phyloP scores from a whole-genome alignment of 1,284 basidiomycete species.

The Cutaneotrichosporon sp. region DNA sequence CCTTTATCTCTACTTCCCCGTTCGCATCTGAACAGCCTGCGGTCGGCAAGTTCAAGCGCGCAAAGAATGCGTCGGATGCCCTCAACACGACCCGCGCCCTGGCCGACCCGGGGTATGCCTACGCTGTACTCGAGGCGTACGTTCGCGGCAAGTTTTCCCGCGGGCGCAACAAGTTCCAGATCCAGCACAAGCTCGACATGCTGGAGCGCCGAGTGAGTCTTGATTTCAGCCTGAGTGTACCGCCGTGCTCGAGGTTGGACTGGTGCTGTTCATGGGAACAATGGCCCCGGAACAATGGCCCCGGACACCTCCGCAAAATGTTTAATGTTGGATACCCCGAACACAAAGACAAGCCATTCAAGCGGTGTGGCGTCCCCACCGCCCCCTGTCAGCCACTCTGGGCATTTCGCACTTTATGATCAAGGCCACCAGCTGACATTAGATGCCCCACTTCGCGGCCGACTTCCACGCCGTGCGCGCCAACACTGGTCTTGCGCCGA shows the following conservation, averaged over 20 bases:
- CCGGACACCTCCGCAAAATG: background rate
- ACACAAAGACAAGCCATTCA: background rate
- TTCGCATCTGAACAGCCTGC: background rate
- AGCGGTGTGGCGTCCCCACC: background rate
- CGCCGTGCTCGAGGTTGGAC: too few relatives aligned
- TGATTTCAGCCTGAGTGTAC: too few relatives aligned
- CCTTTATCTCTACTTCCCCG: background rate
- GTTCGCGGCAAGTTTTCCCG: constrained; percentile 9
- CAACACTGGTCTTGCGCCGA: constrained; percentile 17
- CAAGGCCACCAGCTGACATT: background rate
- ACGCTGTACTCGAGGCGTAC: constrained; percentile 21
- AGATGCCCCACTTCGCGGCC: constrained; percentile 24
- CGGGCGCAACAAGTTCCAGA: constrained; percentile 21
- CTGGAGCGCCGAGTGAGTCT: constrained; percentile 38
- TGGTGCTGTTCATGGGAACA: background rate
- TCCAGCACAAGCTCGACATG: constrained; percentile 36
- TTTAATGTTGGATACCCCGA: background rate
- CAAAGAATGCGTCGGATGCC: background rate
- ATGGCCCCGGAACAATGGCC: too few relatives aligned
- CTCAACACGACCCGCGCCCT: constrained; percentile 23
- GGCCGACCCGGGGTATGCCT: constrained; percentile 22
- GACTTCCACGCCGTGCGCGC: constrained; percentile 23
- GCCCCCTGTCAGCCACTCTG: background rate
- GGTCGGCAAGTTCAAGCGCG: constrained; percentile 5
- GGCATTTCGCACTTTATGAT: background rate